Conservation (phyloP, 1,284 basidiomycete species). For the Ustilago hordei region DNA sequence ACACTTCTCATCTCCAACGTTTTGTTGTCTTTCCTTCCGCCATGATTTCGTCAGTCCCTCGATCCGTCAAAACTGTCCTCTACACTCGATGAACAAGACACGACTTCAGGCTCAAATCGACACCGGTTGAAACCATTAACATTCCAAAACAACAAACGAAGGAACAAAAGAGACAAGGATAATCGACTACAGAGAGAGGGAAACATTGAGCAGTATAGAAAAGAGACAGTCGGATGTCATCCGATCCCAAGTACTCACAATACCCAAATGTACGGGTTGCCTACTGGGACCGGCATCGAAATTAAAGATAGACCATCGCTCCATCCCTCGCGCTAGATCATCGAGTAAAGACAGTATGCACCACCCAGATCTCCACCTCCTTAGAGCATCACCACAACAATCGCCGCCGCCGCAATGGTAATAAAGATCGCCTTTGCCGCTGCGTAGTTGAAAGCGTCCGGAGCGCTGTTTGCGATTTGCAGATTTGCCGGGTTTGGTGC, state of each 20-base stretch:
- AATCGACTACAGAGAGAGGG: not conserved
- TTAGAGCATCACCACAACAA: constrained; percentile 30
- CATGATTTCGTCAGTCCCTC: not conserved
- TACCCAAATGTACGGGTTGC: no score
- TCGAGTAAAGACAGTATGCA: constrained; percentile 13
- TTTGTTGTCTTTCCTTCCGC: not conserved
- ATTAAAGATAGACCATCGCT: not conserved
- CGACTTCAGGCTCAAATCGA: not conserved
- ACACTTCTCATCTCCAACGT: not conserved
- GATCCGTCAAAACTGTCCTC: no score
- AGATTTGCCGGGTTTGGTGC: constrained; percentile 36
- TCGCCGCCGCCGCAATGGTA: constrained; percentile 22
- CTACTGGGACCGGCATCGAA: not conserved
- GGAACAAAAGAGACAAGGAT: not conserved
- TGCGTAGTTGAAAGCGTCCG: constrained; percentile 15
- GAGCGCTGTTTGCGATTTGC: constrained; percentile 29
- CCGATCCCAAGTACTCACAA: not conserved
- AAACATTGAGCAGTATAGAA: constrained; percentile 11
- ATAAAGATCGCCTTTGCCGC: constrained; percentile 37
- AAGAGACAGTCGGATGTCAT: not conserved
- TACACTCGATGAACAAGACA: no score
- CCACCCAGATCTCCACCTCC: not conserved
- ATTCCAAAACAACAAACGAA: not conserved
- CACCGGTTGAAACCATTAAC: constrained; percentile 1
- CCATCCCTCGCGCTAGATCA: not conserved